Base-by-base conservation (phyloP, 257 asterid species). In the Solanum lycopersicoides region DNA sequence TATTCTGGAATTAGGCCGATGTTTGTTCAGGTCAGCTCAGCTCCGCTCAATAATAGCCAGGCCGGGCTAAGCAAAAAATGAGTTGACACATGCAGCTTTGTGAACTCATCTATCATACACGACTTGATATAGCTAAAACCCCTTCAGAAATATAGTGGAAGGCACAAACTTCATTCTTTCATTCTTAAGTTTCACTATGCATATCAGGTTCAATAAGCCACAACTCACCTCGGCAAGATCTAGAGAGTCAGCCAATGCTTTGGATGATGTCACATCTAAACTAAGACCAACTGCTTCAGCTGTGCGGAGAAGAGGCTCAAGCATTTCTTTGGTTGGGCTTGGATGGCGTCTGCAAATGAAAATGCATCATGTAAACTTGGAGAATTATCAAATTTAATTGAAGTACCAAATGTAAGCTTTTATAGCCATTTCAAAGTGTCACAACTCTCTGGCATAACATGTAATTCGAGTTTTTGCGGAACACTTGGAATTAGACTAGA, bases 221-320 rank as follows among this genome's bases (percentile, higher is more conserved):
- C 42, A 88, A 89, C 98, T 91, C 89, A 95, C 99, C 97, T 96
- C 94, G 87, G 99, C 99, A 90, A 85, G 92, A 92, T 97, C 99
- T 50, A 97, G 98, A 85, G 99, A 97, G 92, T 97, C 99, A 87
- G 99, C 99, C 91, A 97, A 86, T 79, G 99, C 96, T 93, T 96
- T 97, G 84, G 99, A 97, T 82, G 99, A 97, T 85, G 98, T 77
- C 86, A 96, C 94, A 87, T 96, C 99, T 91, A 97, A 93, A 88
- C 90, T 89, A 83, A 97, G 86, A 91, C 99, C 99, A 89, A 96
- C 93, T 82, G 99, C 93, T 88, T 97, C 95, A 91, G 99, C 98
- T 75, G 99, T 96, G 79, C 92, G 98, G 65, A 94, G 83, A 89
- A 97, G 91, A 90, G 99, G 99, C 90, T 97, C 99, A 87, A 96